phyloP scores from a whole-genome alignment of 2,329 filamentous ascomycete species.

The Ampelomyces quisqualis region DNA sequence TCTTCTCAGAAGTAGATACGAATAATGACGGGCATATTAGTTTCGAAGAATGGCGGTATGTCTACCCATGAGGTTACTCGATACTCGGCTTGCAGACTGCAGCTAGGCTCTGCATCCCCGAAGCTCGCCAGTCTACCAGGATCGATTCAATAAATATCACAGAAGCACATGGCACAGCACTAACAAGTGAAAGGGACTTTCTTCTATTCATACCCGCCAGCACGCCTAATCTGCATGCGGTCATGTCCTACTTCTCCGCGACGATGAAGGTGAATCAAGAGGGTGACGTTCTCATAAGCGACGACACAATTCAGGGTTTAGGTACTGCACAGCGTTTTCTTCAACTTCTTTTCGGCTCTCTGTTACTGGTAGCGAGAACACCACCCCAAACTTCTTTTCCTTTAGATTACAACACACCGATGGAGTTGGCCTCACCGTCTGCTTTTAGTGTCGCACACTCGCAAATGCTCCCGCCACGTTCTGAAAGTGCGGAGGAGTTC shows the following conservation, averaged over 20 bases:
- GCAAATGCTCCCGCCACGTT: slow-evolving; percentile 42
- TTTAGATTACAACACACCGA: slow-evolving; percentile 24
- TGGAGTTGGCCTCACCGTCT: slow-evolving; percentile 31
- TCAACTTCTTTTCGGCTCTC: slow-evolving; percentile 73
- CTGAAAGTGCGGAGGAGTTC: slow-evolving; percentile 30
- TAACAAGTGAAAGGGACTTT: slow-evolving; percentile 64
- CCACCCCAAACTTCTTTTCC: slow-evolving; percentile 42
- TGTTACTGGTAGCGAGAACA: slow-evolving; percentile 65
- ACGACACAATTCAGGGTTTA: slow-evolving; percentile 88
- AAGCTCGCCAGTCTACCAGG: too few species aligned
- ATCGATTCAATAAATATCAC: too few species aligned
- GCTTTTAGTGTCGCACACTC: slow-evolving; percentile 24
- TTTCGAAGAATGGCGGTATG: slow-evolving; percentile 96
- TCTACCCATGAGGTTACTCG: too few species aligned
- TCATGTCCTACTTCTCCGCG: slow-evolving; percentile 88
- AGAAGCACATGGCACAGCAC: background rate
- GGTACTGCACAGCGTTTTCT: slow-evolving; percentile 75
- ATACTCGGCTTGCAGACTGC: too few species aligned
- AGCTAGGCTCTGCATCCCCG: too few species aligned
- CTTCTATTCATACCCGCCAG: slow-evolving; percentile 80
- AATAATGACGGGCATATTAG: slow-evolving; percentile 85
- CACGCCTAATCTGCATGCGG: slow-evolving; percentile 71
- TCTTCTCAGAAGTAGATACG: slow-evolving; percentile 86
- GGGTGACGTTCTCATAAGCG: slow-evolving; percentile 89
- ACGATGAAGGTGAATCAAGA: slow-evolving; percentile 88